These are phyloP conservation scores for Cucurbita ficifolia DNA, from an alignment of 306 rosid genomes.

Conservation along the genomic window DNA sequence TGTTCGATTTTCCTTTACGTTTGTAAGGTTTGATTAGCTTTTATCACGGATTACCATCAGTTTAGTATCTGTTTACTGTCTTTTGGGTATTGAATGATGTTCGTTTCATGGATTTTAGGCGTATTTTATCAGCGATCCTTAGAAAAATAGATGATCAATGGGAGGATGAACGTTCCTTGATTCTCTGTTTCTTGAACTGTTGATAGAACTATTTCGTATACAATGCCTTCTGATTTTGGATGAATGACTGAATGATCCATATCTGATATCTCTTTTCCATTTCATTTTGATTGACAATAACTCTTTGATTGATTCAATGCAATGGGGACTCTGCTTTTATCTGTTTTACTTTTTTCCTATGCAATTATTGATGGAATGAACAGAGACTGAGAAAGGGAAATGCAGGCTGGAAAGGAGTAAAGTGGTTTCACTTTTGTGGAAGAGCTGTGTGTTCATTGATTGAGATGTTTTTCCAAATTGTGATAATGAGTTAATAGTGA, in stretches of 20 bases:
- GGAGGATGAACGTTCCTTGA: background rate
- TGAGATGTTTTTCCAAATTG: background rate
- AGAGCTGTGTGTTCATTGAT: background rate
- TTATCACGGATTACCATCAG: background rate
- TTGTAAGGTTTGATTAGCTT: background rate
- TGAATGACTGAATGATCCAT: background rate
- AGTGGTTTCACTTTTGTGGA: background rate
- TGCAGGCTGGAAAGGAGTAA: background rate
- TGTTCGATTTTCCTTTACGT: background rate
- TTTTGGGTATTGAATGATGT: constrained; percentile 1
- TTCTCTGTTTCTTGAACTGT: constrained; percentile 1
- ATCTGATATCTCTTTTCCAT: background rate
- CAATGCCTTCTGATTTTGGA: constrained; percentile 1
- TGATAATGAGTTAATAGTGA: background rate
- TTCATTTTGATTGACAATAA: background rate
- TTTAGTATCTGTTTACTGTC: background rate
- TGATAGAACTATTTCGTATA: background rate
- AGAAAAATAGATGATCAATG: background rate
- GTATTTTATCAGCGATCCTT: background rate
- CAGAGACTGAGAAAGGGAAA: background rate
- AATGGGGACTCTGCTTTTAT: background rate
- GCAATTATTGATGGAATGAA: background rate
- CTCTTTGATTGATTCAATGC: background rate
- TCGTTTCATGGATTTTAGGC: constrained; percentile 2
- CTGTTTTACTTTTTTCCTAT: background rate